Conservation (phyloP, 2,329 filamentous ascomycete species). For the Stagonosporopsis cucurbitacearum region DNA sequence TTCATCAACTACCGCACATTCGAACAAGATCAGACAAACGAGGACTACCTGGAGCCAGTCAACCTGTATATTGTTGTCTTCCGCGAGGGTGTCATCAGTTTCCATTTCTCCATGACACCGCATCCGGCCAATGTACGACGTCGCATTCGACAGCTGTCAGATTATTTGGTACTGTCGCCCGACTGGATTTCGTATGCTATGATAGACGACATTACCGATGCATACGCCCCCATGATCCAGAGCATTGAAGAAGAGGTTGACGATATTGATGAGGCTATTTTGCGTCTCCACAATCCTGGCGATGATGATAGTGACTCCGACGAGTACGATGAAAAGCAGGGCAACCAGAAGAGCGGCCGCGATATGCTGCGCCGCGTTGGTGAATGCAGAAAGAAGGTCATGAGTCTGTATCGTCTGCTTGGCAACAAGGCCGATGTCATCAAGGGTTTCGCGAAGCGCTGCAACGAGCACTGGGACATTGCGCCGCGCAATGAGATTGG, state of each 20-base stretch:
- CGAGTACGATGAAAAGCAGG: slow-evolving; percentile 49
- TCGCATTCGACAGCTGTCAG: slow-evolving; percentile 88
- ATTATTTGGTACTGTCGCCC: slow-evolving; percentile 89
- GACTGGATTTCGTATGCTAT: slow-evolving; percentile 99
- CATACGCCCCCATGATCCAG: slow-evolving; percentile 90
- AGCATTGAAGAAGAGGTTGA: slow-evolving; percentile 96
- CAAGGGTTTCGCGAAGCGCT: slow-evolving; percentile 97
- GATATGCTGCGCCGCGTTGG: slow-evolving; percentile 94
- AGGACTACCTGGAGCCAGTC: slow-evolving; percentile 91
- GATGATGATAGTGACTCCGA: slow-evolving; percentile 53
- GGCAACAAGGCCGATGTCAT: slow-evolving; percentile 99
- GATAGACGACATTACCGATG: slow-evolving; percentile 98
- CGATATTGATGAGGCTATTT: slow-evolving; percentile 90
- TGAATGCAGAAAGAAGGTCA: slow-evolving; percentile 95
- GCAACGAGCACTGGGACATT: slow-evolving; percentile 97
- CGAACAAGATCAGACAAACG: slow-evolving; percentile 88
- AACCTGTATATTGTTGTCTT: slow-evolving; percentile 99
- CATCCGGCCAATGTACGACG: slow-evolving; percentile 95
- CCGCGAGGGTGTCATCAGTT: slow-evolving; percentile 91
- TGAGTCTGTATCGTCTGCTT: slow-evolving; percentile 89
- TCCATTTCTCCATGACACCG: slow-evolving; percentile 95
- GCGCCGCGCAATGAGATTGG: slow-evolving; percentile 95
- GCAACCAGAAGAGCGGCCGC: slow-evolving; percentile 56
- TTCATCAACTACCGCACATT: slow-evolving; percentile 99
- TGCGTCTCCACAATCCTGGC: slow-evolving; percentile 73